Evolutionary conservation across 2,329 filamentous ascomycete genomes (phyloP).

Genomic region (Fusarium hainanense): DNA sequence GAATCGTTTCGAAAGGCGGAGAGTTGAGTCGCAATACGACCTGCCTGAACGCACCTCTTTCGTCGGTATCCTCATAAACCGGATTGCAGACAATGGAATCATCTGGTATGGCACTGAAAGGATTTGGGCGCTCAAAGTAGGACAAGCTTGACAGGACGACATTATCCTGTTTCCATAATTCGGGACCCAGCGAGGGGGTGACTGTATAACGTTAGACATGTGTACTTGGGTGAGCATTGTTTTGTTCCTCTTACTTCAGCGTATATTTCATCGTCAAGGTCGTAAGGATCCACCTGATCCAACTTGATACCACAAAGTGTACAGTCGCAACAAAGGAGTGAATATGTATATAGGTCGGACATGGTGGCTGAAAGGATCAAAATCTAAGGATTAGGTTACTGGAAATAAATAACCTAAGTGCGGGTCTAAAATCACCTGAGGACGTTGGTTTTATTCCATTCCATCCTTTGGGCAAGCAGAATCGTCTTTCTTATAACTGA

Average conservation of each 20-base stretch:
- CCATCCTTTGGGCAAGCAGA: too few species aligned
- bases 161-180: background rate
- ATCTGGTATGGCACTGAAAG: background rate
- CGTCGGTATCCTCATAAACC: background rate
- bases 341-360: background rate
- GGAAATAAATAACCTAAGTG: too few species aligned
- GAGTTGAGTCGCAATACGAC: background rate
- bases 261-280: background rate
- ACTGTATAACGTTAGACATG: background rate
- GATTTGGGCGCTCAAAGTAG: background rate
- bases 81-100: background rate
- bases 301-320: background rate
- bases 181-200: background rate
- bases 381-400: background rate
- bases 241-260: background rate
- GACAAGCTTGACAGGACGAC: background rate
- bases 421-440: too few species aligned
- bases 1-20: background rate
- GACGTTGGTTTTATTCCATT: too few species aligned
- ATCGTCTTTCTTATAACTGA: too few species aligned
- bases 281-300: background rate
- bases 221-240: background rate
- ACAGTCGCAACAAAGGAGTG: background rate
- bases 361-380: background rate
- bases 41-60: background rate